Base-by-base conservation (phyloP, 163 green algal genomes). In the Trebouxia gelatinosa region DNA sequence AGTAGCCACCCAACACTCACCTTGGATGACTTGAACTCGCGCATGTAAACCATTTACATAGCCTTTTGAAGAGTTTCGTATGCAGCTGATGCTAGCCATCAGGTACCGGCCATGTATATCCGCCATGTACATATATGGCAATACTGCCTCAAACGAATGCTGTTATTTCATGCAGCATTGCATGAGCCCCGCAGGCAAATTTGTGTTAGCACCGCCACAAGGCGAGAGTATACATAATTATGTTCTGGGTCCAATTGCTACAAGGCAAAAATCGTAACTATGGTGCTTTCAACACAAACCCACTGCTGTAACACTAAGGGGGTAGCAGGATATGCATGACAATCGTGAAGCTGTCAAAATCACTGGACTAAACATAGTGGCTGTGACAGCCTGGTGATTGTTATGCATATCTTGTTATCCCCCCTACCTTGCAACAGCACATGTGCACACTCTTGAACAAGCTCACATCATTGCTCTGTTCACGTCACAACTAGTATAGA, bases 1-100 rank as follows among this genome's bases (percentile, higher is more conserved):
- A 9, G 5, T 3, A 40, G 31, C 16, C 40, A 40, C 32, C 23
- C 68, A 59, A 19, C 29, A 4, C 9, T 43, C 29, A 76, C 68
- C 31, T 62, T 76, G 28, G 46, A 76, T 37, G 68, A 76, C 6
- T 29, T 76, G 40, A 76, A 43, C 19, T 76, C 40, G 3, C 32
- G 68, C 11, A 76, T 72, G 35, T 72, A 51, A 51, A 54, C 9
- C 11, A 23, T 13, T 54, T 9, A 54, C 43, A 13, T 54, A 54
- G 11, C 43, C 13, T 54, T 54, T 54, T 23, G 43, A 9, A 23
- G 9, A 13, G 13, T 9, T 13, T 54, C 11, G 13, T 13, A 54
- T 23, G 43, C 43, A 54, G 13, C 43, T 23, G 13, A 23, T 13
- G 43, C 43, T 23, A 54, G 13, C 43, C 43, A 54, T 54, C 43